A percentile compares a stretch with the other conserved stretches of the same genome.
Evolutionary conservation across 352 stramenopile genomes (phyloP).

Genomic region (Phytophthora pluvialis): DNA sequence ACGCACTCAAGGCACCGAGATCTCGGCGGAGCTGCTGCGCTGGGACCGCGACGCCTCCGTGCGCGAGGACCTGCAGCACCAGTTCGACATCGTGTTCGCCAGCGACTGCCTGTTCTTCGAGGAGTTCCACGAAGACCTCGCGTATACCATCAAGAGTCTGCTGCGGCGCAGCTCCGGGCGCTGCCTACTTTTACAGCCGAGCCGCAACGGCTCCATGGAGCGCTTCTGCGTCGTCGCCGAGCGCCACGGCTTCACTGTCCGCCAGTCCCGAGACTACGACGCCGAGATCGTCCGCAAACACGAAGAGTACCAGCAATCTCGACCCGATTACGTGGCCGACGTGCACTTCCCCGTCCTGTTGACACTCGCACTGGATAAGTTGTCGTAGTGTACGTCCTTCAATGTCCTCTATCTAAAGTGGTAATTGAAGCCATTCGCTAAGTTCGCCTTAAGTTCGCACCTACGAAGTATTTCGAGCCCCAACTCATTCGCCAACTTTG

Average conservation of each 20-base stretch:
- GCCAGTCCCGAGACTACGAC: slow-evolving; percentile 53
- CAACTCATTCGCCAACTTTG: slow-evolving; percentile 21
- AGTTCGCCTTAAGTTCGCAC: slow-evolving; percentile 18
- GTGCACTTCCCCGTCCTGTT: slow-evolving; percentile 75
- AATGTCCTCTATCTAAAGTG: slow-evolving; percentile 9
- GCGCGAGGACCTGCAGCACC: slow-evolving; percentile 36
- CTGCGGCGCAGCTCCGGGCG: slow-evolving; percentile 46
- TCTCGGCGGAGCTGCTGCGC: slow-evolving; percentile 57
- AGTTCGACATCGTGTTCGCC: slow-evolving; percentile 84
- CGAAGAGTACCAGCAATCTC: slow-evolving; percentile 36
- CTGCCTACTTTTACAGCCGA: slow-evolving; percentile 81
- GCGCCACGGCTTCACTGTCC: slow-evolving; percentile 43
- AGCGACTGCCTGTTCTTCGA: slow-evolving; percentile 91
- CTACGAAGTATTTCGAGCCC: slow-evolving; percentile 28
- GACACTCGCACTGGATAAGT: slow-evolving; percentile 26
- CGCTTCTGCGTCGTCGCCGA: slow-evolving; percentile 65
- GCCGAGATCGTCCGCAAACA: slow-evolving; percentile 44
- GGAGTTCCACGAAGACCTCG: slow-evolving; percentile 83
- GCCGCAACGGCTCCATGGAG: slow-evolving; percentile 77
- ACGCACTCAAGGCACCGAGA: not conserved
- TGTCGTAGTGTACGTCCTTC: slow-evolving; percentile 1
- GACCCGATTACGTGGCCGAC: slow-evolving; percentile 67
- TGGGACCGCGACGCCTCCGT: slow-evolving; percentile 65
- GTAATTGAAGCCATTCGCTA: slow-evolving; percentile 25
- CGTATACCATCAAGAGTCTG: slow-evolving; percentile 66